These are phyloP conservation scores for Pilatotrama ljubarskyi DNA, from an alignment of 768 basidiomycete species.

Conservation along the genomic window DNA sequence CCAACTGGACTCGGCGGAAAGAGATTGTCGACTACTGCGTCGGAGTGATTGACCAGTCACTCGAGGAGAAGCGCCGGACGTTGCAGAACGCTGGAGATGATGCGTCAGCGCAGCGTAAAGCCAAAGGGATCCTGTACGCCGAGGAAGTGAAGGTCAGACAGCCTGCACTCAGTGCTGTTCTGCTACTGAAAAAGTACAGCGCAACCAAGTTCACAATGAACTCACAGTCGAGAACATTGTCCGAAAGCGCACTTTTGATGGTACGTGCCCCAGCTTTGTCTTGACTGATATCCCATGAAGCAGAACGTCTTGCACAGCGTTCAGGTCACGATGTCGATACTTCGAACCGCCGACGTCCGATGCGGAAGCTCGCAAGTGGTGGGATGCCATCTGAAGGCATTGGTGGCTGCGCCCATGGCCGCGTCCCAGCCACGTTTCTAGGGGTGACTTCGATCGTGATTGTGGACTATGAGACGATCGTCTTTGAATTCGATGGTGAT, in stretches of 20 bases:
- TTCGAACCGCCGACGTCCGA: constrained; percentile 68
- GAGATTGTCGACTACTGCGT: constrained; percentile 79
- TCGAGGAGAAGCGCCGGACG: constrained; percentile 53
- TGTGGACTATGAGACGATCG: neutral
- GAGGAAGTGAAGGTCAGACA: constrained; percentile 69
- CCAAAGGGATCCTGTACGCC: constrained; percentile 57
- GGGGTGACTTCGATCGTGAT: neutral
- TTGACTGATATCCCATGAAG: constrained; percentile 15
- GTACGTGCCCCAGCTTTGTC: constrained; percentile 38
- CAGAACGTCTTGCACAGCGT: constrained; percentile 49
- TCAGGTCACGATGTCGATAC: constrained; percentile 76
- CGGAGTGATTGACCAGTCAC: constrained; percentile 62
- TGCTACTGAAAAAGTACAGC: constrained; percentile 40
- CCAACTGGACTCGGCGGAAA: constrained; percentile 68
- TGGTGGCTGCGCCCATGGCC: constrained; percentile 1
- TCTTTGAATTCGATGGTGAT: neutral
- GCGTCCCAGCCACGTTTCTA: neutral
- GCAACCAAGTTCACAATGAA: constrained; percentile 76
- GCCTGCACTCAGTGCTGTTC: constrained; percentile 4
- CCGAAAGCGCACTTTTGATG: constrained; percentile 67
- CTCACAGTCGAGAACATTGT: constrained; percentile 71
- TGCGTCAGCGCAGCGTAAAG: constrained; percentile 47
- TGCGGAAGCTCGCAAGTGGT: constrained; percentile 55
- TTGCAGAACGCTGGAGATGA: constrained; percentile 46
- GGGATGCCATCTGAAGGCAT: constrained; percentile 43